Conservation (phyloP, 108 stramenopile genomes). For the Epithemia pelagica region DNA sequence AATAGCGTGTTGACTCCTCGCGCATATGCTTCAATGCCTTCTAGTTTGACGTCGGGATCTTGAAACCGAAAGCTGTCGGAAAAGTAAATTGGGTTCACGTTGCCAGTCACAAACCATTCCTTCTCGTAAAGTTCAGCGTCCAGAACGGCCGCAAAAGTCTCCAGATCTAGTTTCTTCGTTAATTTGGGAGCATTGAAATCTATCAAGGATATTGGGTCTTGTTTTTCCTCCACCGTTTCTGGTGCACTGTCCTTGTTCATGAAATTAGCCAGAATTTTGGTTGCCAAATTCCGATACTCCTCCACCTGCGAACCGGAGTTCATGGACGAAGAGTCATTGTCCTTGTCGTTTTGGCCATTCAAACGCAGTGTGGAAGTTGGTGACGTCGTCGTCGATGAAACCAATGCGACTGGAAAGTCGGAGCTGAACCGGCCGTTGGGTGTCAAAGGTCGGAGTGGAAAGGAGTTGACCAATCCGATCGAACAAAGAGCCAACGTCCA, state of each 20-base stretch:
- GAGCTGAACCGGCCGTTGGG: no score
- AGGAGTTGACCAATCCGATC: no score
- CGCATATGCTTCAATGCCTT: constrained; percentile 73
- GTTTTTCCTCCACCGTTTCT: background rate
- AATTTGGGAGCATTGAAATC: constrained; percentile 47
- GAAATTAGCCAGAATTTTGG: constrained; percentile 58
- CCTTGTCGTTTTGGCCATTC: no score
- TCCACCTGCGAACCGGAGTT: constrained; percentile 21
- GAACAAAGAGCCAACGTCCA: no score
- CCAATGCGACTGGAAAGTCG: no score
- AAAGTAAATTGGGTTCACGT: constrained; percentile 70
- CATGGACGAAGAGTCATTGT: background rate
- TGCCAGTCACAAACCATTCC: constrained; percentile 88
- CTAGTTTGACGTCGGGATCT: constrained; percentile 79
- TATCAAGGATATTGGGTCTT: constrained; percentile 23
- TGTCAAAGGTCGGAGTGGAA: no score
- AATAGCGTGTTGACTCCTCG: constrained; percentile 64
- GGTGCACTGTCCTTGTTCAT: constrained; percentile 27
- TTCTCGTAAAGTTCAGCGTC: constrained; percentile 58
- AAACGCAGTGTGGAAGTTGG: no score
- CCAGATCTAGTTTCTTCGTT: constrained; percentile 20
- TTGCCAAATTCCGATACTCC: constrained; percentile 53
- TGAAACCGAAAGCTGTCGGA: constrained; percentile 68
- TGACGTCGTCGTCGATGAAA: no score
- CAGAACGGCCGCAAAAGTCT: constrained; percentile 38